phyloP scores from a whole-genome alignment of 345 rosid genomes.

The Hevea brasiliensis region DNA sequence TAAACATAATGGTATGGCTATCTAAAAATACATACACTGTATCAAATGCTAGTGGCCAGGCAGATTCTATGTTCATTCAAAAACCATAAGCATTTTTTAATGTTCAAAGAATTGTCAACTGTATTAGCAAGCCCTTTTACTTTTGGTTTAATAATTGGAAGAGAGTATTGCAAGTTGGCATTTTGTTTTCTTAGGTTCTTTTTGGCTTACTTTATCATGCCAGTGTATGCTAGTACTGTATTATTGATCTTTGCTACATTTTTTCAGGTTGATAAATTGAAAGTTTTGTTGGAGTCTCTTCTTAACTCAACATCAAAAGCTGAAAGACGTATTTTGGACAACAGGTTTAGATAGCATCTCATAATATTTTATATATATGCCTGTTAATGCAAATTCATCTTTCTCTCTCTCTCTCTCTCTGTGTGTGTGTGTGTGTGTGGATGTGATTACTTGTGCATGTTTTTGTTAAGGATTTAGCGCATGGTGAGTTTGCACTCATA shows the following conservation, averaged over 20 bases:
- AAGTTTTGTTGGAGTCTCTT: constrained; percentile 79
- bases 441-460: neutral
- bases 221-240: neutral
- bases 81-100: neutral
- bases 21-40: too few species aligned
- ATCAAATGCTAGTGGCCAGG: too few species aligned
- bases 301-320: constrained; percentile 69
- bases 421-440: too few species aligned
- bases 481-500: too few species aligned
- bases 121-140: neutral
- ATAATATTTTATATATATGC: neutral
- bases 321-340: constrained; percentile 71
- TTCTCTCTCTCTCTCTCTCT: neutral
- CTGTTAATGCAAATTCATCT: neutral
- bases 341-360: constrained; percentile 52
- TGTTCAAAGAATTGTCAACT: neutral
- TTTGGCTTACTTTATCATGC: neutral
- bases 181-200: neutral
- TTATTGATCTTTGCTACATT: constrained; percentile 13
- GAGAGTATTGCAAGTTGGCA: neutral
- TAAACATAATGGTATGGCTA: too few species aligned
- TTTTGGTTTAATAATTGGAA: neutral
- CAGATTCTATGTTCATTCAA: neutral
- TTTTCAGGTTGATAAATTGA: constrained; percentile 75
- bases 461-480: neutral